These are phyloP conservation scores for Melocanna baccifera DNA, from an alignment of 176 grass and related monocot species.

Conservation along the genomic window DNA sequence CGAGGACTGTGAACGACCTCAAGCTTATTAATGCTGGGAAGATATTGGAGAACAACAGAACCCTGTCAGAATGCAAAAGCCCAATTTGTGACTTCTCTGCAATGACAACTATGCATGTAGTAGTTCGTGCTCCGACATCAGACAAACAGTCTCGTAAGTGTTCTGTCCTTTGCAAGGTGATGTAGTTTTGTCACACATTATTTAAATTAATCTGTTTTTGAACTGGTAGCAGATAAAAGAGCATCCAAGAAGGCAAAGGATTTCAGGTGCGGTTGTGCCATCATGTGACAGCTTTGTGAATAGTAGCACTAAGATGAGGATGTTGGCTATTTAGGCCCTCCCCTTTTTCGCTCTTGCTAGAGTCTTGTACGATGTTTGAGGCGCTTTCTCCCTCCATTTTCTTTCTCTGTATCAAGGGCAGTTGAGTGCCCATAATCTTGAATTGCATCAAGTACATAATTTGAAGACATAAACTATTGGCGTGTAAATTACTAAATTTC, in stretches of 20 bases:
- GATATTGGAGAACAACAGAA: constrained; percentile 70
- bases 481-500: background rate
- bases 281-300: constrained; percentile 47
- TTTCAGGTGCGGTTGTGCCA: constrained; percentile 53
- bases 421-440: constrained; percentile 11
- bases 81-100: constrained; percentile 57
- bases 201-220: constrained; percentile 14
- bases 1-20: constrained; percentile 54
- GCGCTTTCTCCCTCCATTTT: background rate
- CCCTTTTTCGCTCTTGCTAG: constrained; percentile 29
- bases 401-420: background rate
- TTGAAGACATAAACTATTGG: background rate
- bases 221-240: constrained; percentile 46
- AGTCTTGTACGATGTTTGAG: constrained; percentile 39
- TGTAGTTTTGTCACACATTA: background rate
- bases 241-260: constrained; percentile 43
- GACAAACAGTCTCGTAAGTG: constrained; percentile 47
- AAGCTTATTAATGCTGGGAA: constrained; percentile 73
- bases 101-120: constrained; percentile 64
- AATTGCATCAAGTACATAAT: constrained; percentile 27
- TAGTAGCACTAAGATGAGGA: constrained; percentile 29
- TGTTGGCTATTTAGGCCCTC: constrained; percentile 13
- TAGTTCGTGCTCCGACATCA: constrained; percentile 42
- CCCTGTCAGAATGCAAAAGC: constrained; percentile 63
- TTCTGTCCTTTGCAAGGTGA: background rate